Evolutionary conservation across 176 grass and related monocot species (phyloP).

Genomic region (Bromus sterilis): DNA sequence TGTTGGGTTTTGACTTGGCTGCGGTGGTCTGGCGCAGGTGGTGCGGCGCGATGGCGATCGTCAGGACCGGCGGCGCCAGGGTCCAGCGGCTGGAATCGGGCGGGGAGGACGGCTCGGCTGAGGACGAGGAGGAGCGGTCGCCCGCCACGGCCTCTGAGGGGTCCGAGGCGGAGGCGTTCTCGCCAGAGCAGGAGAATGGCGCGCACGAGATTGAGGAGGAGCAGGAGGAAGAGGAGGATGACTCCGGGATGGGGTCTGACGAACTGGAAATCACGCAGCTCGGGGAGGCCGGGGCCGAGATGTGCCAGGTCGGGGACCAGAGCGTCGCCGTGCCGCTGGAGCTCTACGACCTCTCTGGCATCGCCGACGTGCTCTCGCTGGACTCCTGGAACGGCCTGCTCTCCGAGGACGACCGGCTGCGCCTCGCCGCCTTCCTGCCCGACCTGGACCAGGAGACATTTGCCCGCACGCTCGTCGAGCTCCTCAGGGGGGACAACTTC

Average conservation of each 20-base stretch:
- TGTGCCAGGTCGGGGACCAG: constrained; percentile 74
- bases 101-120: constrained; percentile 18
- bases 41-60: constrained; percentile 57
- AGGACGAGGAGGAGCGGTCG: constrained; percentile 41
- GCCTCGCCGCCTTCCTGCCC: constrained; percentile 53
- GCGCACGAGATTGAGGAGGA: background rate
- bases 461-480: constrained; percentile 53
- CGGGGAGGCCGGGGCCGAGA: constrained; percentile 36
- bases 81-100: constrained; percentile 41
- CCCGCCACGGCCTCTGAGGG: constrained; percentile 41
- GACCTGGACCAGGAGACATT: constrained; percentile 87
- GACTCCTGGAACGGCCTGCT: constrained; percentile 76
- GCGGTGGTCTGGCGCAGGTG: background rate
- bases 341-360: constrained; percentile 42
- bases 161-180: constrained; percentile 30
- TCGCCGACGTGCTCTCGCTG: constrained; percentile 46
- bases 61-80: constrained; percentile 42
- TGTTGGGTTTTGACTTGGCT: no score
- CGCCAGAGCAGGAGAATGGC: constrained; percentile 21
- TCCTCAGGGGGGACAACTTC: constrained; percentile 61
- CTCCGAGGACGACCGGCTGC: constrained; percentile 57
- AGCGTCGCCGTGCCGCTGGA: constrained; percentile 46
- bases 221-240: constrained; percentile 25
- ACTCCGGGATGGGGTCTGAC: constrained; percentile 73
- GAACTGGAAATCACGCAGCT: constrained; percentile 50